Conservation (phyloP, 139 green algal genomes). For the Coelastrella sp. region DNA sequence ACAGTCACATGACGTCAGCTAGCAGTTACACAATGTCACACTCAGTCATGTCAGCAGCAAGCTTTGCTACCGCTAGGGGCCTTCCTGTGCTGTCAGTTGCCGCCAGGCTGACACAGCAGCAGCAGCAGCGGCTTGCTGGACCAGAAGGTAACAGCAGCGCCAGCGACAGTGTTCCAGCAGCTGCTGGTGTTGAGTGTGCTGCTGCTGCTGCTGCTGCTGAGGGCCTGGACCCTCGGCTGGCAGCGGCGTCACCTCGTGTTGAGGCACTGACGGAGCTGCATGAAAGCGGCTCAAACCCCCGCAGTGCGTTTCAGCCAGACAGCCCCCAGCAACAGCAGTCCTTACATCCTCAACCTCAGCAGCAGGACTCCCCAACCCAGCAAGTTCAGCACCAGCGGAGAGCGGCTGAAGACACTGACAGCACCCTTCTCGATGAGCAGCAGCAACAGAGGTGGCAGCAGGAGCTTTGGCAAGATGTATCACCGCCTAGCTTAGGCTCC, state of each 20-base stretch:
- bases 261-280: too few species aligned
- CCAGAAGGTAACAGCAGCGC: neutral
- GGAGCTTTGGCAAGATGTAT: slow-evolving; percentile 28
- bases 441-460: slow-evolving; percentile 19
- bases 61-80: neutral
- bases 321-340: too few species aligned
- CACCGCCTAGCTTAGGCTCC: slow-evolving; percentile 9
- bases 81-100: neutral
- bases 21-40: neutral
- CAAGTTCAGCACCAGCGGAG: too few species aligned
- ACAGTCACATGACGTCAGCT: neutral
- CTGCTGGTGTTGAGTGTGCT: neutral
- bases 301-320: too few species aligned
- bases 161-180: neutral
- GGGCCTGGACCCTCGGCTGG: too few species aligned
- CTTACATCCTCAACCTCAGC: too few species aligned
- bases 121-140: neutral
- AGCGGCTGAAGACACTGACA: too few species aligned
- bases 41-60: slow-evolving; percentile 5
- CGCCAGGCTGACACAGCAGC: neutral
- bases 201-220: too few species aligned
- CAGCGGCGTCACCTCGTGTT: too few species aligned
- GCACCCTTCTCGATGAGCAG: neutral
- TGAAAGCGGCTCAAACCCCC: too few species aligned
- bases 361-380: too few species aligned